Evolutionary conservation across 257 asterid species (phyloP).

Genomic region (Lavandula angustifolia): DNA sequence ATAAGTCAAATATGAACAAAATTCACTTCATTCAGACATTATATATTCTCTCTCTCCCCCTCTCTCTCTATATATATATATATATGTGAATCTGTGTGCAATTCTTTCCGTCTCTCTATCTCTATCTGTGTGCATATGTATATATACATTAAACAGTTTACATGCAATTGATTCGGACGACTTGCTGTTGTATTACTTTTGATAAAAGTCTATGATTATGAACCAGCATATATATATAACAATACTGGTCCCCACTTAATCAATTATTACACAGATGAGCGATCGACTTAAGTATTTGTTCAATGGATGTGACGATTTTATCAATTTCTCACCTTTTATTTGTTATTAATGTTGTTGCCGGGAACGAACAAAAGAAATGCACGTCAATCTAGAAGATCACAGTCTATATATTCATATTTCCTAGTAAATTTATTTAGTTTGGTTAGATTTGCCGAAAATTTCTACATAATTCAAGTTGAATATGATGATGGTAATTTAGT

Average conservation of each 20-base stretch:
- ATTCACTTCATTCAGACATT: constrained; percentile 24
- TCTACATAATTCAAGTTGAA: too few species aligned
- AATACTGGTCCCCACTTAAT: too few species aligned
- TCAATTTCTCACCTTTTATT: not conserved
- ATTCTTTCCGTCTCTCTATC: not conserved
- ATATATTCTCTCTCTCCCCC: not conserved
- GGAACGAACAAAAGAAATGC: too few species aligned
- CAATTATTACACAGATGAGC: not conserved
- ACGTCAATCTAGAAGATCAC: too few species aligned
- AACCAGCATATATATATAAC: not conserved
- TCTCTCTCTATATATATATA: not conserved
- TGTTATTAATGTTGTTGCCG: too few species aligned
- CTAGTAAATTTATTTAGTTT: too few species aligned
- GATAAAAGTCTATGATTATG: not conserved
- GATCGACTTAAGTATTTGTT: not conserved
- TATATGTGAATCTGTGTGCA: too few species aligned
- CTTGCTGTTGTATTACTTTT: not conserved
- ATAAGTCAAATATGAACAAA: constrained; percentile 21
- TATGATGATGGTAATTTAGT: too few species aligned
- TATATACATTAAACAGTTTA: not conserved
- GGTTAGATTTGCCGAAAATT: too few species aligned
- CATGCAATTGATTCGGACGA: constrained; percentile 23
- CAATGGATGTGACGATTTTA: not conserved
- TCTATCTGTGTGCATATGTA: not conserved
- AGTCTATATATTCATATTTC: too few species aligned